Evolutionary conservation across 73 alveolate genomes (phyloP).

Genomic region (Uronychia binucleata): DNA sequence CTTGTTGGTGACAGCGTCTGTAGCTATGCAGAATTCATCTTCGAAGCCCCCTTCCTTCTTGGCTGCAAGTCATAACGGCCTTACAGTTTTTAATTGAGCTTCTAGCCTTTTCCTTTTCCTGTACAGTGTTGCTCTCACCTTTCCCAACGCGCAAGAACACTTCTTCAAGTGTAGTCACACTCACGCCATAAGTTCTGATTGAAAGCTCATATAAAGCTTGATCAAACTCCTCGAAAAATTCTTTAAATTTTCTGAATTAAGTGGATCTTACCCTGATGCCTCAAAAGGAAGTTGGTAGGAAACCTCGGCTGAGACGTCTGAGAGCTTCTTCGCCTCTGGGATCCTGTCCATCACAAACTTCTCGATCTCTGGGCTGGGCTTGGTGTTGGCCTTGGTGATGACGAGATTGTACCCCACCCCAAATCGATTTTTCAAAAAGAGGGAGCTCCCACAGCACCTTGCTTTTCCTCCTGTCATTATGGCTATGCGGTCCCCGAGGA

Average conservation of each 20-base stretch:
- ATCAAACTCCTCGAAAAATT: constrained; percentile 81
- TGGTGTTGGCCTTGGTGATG: constrained; percentile 52
- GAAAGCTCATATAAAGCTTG: constrained; percentile 53
- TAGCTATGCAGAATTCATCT: constrained; percentile 9
- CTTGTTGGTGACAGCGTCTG: constrained; percentile 33
- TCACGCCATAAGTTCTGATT: constrained; percentile 86
- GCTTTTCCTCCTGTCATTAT: constrained; percentile 69
- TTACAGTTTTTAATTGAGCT: constrained; percentile 11
- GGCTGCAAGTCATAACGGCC: neutral
- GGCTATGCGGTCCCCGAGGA: constrained; percentile 75
- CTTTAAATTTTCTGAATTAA: constrained; percentile 78
- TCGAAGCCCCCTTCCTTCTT: constrained; percentile 2
- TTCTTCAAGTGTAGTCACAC: constrained; percentile 83
- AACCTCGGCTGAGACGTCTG: constrained; percentile 70
- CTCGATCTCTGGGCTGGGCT: constrained; percentile 55
- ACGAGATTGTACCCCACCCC: constrained; percentile 88
- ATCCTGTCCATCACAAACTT: constrained; percentile 35
- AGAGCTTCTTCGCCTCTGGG: constrained; percentile 31
- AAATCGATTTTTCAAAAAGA: constrained; percentile 78
- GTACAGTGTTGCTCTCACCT: constrained; percentile 47
- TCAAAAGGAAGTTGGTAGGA: constrained; percentile 72
- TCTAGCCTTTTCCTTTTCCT: constrained; percentile 13
- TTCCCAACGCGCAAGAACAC: constrained; percentile 74
- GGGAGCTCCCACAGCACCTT: constrained; percentile 82
- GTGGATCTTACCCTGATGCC: constrained; percentile 45